Base-by-base conservation (phyloP, 108 stramenopile species). In the Cyclotella kingstonii region DNA sequence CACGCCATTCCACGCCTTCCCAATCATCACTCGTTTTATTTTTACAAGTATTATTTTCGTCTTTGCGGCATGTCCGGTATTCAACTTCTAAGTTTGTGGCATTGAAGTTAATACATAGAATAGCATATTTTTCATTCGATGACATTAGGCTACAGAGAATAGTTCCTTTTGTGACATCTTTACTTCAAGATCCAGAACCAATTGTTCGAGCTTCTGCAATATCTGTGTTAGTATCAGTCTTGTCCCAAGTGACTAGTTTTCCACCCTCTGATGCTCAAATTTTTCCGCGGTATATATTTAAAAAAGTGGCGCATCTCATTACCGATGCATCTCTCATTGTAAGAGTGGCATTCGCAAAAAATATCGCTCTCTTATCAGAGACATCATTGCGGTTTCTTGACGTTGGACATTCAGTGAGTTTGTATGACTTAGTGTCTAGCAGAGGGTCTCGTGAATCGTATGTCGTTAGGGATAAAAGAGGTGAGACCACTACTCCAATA, bases 211-310 rank as follows among this genome's bases (percentile, higher is more conserved):
- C 89, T 19, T 65, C 81, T 0, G 86, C 93, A 9, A 60, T 97
- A 7, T 70, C 87, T 14, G 80, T 82, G 0, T 58, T 97, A 10
- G 71, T 89, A 11, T 78, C 76, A 1, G 82, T 95, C 14, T 54
- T 96, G 14, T 66, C 76, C 41, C 65, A 63, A 25, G 81, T 97
- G 5, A 72, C 77, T n/a, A 70, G 65, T 2, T 93, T 96, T 64
- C 87, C 93, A 10, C 91, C 94, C 0, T 95, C 93, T 9, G 96
- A 97, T 71, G 86, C 93, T 18, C 77, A 89, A 55, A 68, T 98
- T 0, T 97, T 98, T 51, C 91, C 94, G 6, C 81, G 90, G 55
- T 98, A 97, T 63, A 80, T 98, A 18, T 96, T 97, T 74, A 97
- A 96, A 43, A 76, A 91, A 19, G 86, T 98, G 2, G 70, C 87